These are phyloP conservation scores for Rhododendron molle DNA, from an alignment of 148 eudicot genomes.

Conservation along the genomic window DNA sequence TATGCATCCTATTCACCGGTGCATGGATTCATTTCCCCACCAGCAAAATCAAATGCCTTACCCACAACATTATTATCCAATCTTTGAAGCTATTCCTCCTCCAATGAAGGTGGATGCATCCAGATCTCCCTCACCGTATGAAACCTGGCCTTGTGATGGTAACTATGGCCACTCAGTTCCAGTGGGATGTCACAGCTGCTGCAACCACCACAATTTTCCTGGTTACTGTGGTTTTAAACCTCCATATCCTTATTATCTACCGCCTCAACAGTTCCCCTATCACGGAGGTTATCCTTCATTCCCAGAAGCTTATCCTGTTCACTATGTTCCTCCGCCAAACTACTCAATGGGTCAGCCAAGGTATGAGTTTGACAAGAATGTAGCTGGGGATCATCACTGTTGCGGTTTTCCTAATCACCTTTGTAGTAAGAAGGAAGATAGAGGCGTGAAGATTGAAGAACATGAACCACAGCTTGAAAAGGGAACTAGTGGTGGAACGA, in stretches of 20 bases:
- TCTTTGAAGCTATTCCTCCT: slow-evolving; percentile 27
- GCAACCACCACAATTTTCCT: slow-evolving; percentile 33
- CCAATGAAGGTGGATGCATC: slow-evolving; percentile 24
- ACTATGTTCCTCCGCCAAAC: slow-evolving; percentile 44
- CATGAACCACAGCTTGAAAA: slow-evolving; percentile 36
- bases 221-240: slow-evolving; percentile 32
- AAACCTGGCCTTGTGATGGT: slow-evolving; percentile 34
- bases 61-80: slow-evolving; percentile 26
- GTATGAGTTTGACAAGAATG: slow-evolving; percentile 45
- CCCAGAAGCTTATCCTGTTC: slow-evolving; percentile 36
- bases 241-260: slow-evolving; percentile 39
- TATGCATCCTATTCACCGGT: slow-evolving; percentile 29
- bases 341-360: slow-evolving; percentile 42
- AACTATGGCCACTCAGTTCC: slow-evolving; percentile 35
- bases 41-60: slow-evolving; percentile 30
- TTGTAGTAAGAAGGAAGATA: slow-evolving; percentile 30
- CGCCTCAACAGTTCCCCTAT: slow-evolving; percentile 19
- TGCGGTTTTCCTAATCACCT: slow-evolving; percentile 52
- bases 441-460: slow-evolving; percentile 44
- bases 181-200: slow-evolving; percentile 40
- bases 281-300: slow-evolving; percentile 35
- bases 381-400: slow-evolving; percentile 34
- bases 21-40: slow-evolving; percentile 29
- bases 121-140: slow-evolving; percentile 19
- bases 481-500: slow-evolving; percentile 6